These are phyloP conservation scores for Backusella tuberculispora DNA, from an alignment of 192 early-diverging fungal species.

Conservation along the genomic window DNA sequence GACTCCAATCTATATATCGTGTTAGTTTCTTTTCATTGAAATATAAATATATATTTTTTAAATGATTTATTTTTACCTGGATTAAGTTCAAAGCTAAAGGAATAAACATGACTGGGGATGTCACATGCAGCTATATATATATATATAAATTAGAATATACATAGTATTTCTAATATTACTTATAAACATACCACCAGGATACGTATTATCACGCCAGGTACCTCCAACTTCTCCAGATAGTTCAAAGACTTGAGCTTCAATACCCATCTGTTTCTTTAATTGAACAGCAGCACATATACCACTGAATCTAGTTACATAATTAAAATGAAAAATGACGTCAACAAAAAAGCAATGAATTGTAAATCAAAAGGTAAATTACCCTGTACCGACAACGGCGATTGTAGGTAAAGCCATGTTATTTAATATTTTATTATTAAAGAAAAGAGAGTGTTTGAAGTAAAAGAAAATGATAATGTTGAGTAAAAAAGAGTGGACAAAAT, in stretches of 20 bases:
- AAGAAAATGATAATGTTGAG: background rate
- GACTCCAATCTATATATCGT: conserved; percentile 35
- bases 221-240: conserved; percentile 51
- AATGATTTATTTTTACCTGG: conserved; percentile 30
- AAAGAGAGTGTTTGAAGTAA: background rate
- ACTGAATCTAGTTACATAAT: conserved; percentile 38
- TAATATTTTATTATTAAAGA: background rate
- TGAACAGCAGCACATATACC: conserved; percentile 60
- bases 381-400: conserved; percentile 10
- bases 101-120: conserved; percentile 46
- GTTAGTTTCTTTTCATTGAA: background rate
- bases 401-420: conserved; percentile 1
- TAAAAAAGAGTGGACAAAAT: background rate
- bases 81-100: conserved; percentile 46
- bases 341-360: background rate
- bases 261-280: conserved; percentile 50
- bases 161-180: no score
- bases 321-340: no score
- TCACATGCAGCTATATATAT: conserved; percentile 45
- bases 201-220: conserved; percentile 53
- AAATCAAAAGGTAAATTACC: background rate
- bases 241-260: conserved; percentile 51
- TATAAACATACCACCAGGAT: conserved; percentile 36
- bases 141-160: background rate
- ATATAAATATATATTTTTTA: background rate